phyloP scores from a whole-genome alignment of 1,139 yeast species.

The Komagataea norvegica region DNA sequence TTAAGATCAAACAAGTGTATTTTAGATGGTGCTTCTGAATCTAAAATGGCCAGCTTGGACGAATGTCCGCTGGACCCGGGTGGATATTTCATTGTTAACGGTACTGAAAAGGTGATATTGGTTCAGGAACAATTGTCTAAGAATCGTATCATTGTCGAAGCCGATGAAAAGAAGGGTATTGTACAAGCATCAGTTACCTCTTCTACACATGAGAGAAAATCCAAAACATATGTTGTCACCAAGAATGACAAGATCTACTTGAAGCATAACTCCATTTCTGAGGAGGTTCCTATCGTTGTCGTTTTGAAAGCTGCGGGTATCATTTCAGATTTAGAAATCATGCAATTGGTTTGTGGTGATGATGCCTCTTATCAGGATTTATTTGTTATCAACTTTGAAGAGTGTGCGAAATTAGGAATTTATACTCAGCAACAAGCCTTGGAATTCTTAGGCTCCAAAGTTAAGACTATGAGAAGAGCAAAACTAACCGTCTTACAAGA shows the following conservation, averaged over 20 bases:
- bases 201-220: constrained; percentile 95
- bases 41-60: constrained; percentile 79
- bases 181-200: constrained; percentile 98
- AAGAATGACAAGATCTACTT: constrained; percentile 85
- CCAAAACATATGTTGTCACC: constrained; percentile 92
- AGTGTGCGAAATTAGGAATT: constrained; percentile 79
- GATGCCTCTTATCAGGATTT: constrained; percentile 85
- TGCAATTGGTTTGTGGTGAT: constrained; percentile 91
- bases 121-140: constrained; percentile 96
- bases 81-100: constrained; percentile 95
- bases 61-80: constrained; percentile 99
- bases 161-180: constrained; percentile 88
- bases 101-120: constrained; percentile 94
- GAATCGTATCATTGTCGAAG: constrained; percentile 96
- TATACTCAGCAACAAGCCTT: constrained; percentile 93
- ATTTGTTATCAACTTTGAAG: constrained; percentile 91
- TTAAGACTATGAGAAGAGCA: constrained; percentile 88
- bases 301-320: constrained; percentile 95
- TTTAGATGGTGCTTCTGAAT: constrained; percentile 69
- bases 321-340: constrained; percentile 85
- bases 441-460: constrained; percentile 84
- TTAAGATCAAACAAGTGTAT: constrained; percentile 88
- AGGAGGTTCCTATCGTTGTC: constrained; percentile 91
- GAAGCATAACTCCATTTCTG: constrained; percentile 92
- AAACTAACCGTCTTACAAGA: constrained; percentile 80